Base-by-base conservation (phyloP, 192 early-diverging fungal genomes). In the Gonapodya prolifera region DNA sequence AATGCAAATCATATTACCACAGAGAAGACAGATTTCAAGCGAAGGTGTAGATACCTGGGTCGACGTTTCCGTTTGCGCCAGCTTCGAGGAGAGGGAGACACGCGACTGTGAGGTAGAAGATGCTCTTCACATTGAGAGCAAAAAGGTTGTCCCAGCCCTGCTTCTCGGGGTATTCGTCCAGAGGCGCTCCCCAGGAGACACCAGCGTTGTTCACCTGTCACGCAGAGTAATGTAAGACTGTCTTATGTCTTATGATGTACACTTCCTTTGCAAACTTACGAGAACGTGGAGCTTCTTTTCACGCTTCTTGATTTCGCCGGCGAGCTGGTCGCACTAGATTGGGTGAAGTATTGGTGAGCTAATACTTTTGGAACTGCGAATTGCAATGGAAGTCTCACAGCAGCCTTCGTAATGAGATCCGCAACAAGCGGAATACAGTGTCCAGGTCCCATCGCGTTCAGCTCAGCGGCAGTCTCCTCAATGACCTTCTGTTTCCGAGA, bases 401-500 rank as follows among this genome's bases (percentile, higher is more conserved):
- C 45, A n/a, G 45, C 45, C 45, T 69, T 69, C 13, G 13, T n/a
- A 8, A n/a, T n/a, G 45, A 69, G 45, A n/a, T 69, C n/a, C 45
- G 45, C 45, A n/a, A 69, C 45, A 8, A 69, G 45, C 13, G 8
- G n/a, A n/a, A 8, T 8, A n/a, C 45, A 69, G 8, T 69, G 13
- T 8, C 45, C 45, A 8, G 45, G 69, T 8, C 91, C 93, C 70
- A 83, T 76, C 35, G 82, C 79, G 76, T 80, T 92, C 75, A 97
- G 85, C 76, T 92, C 91, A 1, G 77, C 75, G 1, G 94, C 94
- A 16, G 84, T 78, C 1, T 86, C 87, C 17, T 83, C 33, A 61
- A 84, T 80, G 13, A 69, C 45, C 45, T 69, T 69, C 45, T 69
- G 45, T 75, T 93, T 94, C 77, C 96, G 89, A 33, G 91, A 92